Evolutionary conservation across 2,329 filamentous ascomycete species (phyloP).

Genomic region (Zalaria obscura): DNA sequence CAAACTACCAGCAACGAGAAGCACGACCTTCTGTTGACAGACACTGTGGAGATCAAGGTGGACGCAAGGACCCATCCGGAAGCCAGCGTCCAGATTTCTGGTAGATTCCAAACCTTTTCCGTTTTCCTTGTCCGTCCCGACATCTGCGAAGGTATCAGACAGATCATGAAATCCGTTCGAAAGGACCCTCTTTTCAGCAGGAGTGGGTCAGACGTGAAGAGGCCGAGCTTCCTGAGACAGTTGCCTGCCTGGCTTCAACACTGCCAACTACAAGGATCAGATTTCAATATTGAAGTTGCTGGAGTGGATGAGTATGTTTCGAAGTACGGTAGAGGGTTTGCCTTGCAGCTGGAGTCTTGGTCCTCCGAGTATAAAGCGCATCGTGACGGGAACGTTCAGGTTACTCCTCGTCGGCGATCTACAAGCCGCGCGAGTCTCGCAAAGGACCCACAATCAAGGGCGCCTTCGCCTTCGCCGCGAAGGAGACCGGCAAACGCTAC

Average conservation of each 20-base stretch:
- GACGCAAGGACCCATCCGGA: slow-evolving; percentile 77
- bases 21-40: slow-evolving; percentile 76
- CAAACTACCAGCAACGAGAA: slow-evolving; percentile 72
- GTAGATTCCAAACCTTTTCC: slow-evolving; percentile 72
- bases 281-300: slow-evolving; percentile 82
- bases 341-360: slow-evolving; percentile 76
- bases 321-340: slow-evolving; percentile 65
- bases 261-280: slow-evolving; percentile 71
- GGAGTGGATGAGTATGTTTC: slow-evolving; percentile 78
- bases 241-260: slow-evolving; percentile 76
- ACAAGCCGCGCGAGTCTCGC: slow-evolving; percentile 51
- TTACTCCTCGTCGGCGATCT: slow-evolving; percentile 49
- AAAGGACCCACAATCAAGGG: slow-evolving; percentile 1
- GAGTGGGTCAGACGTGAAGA: slow-evolving; percentile 16
- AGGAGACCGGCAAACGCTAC: slow-evolving; percentile 25
- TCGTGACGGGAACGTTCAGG: slow-evolving; percentile 43
- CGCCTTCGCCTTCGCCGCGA: slow-evolving; percentile 21
- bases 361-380: slow-evolving; percentile 80
- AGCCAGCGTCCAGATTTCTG: slow-evolving; percentile 65
- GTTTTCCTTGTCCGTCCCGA: slow-evolving; percentile 83
- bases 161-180: slow-evolving; percentile 76
- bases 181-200: slow-evolving; percentile 32
- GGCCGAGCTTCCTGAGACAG: slow-evolving; percentile 58
- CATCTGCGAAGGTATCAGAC: slow-evolving; percentile 80
- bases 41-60: slow-evolving; percentile 74